Evolutionary conservation across 1,284 basidiomycete species (phyloP), one percentile per base, ranked within the genome.

Genomic region (Ceratobasidium sp.): DNA sequence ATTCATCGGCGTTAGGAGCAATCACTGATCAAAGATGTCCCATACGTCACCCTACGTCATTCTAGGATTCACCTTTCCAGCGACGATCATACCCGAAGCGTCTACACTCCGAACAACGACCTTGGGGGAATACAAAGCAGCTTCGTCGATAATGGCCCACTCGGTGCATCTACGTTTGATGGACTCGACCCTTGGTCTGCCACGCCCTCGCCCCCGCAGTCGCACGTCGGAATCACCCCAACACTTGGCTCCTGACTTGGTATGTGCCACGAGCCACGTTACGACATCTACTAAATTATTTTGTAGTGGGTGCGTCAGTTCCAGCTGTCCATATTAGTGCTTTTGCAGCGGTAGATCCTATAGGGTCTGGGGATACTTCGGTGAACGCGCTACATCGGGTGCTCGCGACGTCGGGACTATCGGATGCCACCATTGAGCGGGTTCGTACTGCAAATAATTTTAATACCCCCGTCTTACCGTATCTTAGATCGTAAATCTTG

Each of bases 121-220:
- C 54, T 74, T 41, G 73, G 74, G 29, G 74, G 69, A 2, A 65
- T 77, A 27, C 62, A 65, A 60, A 63, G 69, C 6, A 75, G 74
- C 36, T 78, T 75, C 47, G 75, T 79, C 31, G 69, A 73, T 22
- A 77, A 94, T 41, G 77, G 79, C 79, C 93, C 93, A 1, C 86
- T 95, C 24, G 87, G 91, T 6, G 86, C 83, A 78, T 94, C 93
- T 3, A 89, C 89, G 14, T 94, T 75, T 60, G 90, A 76, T 78
- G 91, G 91, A 31, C 87, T 94, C 51, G 95, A 97, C 84, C 95
- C 95, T 22, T 97, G 95, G 95, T 93, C 91, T 79, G 86, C 92
- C 74, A 87, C 89, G 8, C 94, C 94, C 1, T 91, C 90, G 75
- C 94, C 94, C 24, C 88, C 91, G 33, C 88, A 90, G 27, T 91